Evolutionary conservation across 2,329 filamentous ascomycete species (phyloP).

Genomic region (Cyphellophora attinorum): DNA sequence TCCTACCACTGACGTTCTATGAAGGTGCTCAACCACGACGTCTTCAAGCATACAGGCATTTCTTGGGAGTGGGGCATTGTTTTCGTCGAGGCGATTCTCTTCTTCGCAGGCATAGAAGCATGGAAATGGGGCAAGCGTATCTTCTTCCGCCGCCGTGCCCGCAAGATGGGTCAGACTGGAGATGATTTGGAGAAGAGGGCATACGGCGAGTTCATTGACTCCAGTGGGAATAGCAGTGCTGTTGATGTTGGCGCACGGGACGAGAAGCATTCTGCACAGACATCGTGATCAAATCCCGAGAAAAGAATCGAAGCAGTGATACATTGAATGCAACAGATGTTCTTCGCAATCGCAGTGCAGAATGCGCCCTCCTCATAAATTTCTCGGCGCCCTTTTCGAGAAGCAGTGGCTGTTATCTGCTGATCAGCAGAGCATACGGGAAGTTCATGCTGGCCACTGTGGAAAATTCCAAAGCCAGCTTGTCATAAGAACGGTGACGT

Average conservation of each 20-base stretch:
- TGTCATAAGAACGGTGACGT: too few species aligned
- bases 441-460: too few species aligned
- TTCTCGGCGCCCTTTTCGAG: too few species aligned
- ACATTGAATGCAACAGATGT: too few species aligned
- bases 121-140: slow-evolving; percentile 61
- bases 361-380: too few species aligned
- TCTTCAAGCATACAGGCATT: slow-evolving; percentile 59
- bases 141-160: slow-evolving; percentile 33
- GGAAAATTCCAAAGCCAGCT: too few species aligned
- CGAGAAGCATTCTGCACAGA: background rate
- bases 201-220: slow-evolving; percentile 1
- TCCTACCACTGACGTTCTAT: slow-evolving; percentile 1
- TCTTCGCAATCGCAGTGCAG: too few species aligned
- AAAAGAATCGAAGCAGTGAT: too few species aligned
- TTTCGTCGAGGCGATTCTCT: slow-evolving; percentile 50
- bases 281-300: background rate
- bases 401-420: too few species aligned
- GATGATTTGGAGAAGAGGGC: background rate
- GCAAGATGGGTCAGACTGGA: slow-evolving; percentile 6
- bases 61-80: slow-evolving; percentile 63
- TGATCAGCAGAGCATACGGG: too few species aligned
- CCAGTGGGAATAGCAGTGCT: background rate
- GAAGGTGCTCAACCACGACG: slow-evolving; percentile 52
- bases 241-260: background rate
- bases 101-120: slow-evolving; percentile 53